Conservation (phyloP, 2,329 filamentous ascomycete species). For the Cylindrodendrum hubeiense region DNA sequence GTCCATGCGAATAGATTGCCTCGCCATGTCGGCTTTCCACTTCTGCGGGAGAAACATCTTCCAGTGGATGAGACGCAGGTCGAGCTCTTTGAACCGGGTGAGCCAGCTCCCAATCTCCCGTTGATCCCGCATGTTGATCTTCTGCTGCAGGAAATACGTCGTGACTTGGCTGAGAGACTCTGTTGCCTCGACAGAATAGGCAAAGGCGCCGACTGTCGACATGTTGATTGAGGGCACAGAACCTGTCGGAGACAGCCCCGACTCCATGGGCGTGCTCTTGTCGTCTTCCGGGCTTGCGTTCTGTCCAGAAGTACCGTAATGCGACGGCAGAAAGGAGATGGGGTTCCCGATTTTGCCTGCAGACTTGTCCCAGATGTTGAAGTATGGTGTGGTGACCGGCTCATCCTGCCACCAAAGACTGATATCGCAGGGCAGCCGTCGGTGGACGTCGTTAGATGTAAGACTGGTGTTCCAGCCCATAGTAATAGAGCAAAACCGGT, state of each 20-base stretch:
- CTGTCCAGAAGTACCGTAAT: constrained; percentile 28
- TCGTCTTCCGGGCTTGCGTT: constrained; percentile 11
- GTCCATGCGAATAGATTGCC: constrained; percentile 50
- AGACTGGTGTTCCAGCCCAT: constrained; percentile 54
- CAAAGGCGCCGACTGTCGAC: constrained; percentile 56
- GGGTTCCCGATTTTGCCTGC: constrained; percentile 48
- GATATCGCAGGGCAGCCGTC: constrained; percentile 53
- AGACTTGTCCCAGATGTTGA: constrained; percentile 55
- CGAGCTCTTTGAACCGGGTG: constrained; percentile 58
- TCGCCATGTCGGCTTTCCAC: constrained; percentile 31
- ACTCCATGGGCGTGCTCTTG: constrained; percentile 19
- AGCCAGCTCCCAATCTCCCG: constrained; percentile 55
- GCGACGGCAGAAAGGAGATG: constrained; percentile 47
- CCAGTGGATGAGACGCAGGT: constrained; percentile 54
- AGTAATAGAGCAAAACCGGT: constrained; percentile 49
- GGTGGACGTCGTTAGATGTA: constrained; percentile 49
- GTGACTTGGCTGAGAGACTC: constrained; percentile 57
- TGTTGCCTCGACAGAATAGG: constrained; percentile 57
- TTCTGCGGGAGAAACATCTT: constrained; percentile 32
- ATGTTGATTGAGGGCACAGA: constrained; percentile 43
- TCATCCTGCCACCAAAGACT: constrained; percentile 52
- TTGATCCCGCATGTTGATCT: constrained; percentile 49
- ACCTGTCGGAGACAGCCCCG: constrained; percentile 23
- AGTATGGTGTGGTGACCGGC: constrained; percentile 52
- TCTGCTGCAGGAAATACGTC: constrained; percentile 57